These are phyloP conservation scores for Gastrolobium bilobum DNA, from an alignment of 306 rosid genomes.

Conservation along the genomic window DNA sequence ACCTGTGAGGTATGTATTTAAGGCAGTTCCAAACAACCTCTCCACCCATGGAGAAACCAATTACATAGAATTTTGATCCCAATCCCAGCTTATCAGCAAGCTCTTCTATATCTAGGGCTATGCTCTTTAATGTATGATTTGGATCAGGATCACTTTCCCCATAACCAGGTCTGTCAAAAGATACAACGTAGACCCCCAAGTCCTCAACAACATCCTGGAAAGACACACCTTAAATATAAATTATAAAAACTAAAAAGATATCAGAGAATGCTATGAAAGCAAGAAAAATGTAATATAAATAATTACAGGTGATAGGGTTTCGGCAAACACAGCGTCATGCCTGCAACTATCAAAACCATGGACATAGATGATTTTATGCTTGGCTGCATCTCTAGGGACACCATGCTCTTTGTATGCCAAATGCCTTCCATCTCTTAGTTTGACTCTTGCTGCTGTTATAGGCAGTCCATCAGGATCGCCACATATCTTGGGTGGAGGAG, in stretches of 20 bases:
- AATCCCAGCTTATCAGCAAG: slow-evolving; percentile 84
- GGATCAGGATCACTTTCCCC: slow-evolving; percentile 98
- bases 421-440: slow-evolving; percentile 88
- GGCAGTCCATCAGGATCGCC: slow-evolving; percentile 83
- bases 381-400: slow-evolving; percentile 72
- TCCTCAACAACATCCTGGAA: slow-evolving; percentile 70
- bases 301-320: slow-evolving; percentile 69
- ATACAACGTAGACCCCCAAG: slow-evolving; percentile 68
- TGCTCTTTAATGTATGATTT: slow-evolving; percentile 70
- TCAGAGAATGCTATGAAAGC: neutral
- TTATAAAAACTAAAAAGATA: slow-evolving; percentile 6
- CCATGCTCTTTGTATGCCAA: slow-evolving; percentile 91
- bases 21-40: slow-evolving; percentile 84
- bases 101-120: slow-evolving; percentile 85
- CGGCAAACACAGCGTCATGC: slow-evolving; percentile 63
- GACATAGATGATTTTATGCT: slow-evolving; percentile 67
- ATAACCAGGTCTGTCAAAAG: slow-evolving; percentile 94
- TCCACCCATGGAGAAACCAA: slow-evolving; percentile 90
- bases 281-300: neutral
- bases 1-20: slow-evolving; percentile 90
- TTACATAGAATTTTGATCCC: slow-evolving; percentile 79
- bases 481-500: slow-evolving; percentile 81
- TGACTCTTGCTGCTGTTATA: slow-evolving; percentile 77
- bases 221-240: slow-evolving; percentile 41
- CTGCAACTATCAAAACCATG: slow-evolving; percentile 77